Percentiles rank a stretch among this genome's conserved stretches.
phyloP scores from a whole-genome alignment of 164 flowering plant genomes.

The Berberis vulgaris region DNA sequence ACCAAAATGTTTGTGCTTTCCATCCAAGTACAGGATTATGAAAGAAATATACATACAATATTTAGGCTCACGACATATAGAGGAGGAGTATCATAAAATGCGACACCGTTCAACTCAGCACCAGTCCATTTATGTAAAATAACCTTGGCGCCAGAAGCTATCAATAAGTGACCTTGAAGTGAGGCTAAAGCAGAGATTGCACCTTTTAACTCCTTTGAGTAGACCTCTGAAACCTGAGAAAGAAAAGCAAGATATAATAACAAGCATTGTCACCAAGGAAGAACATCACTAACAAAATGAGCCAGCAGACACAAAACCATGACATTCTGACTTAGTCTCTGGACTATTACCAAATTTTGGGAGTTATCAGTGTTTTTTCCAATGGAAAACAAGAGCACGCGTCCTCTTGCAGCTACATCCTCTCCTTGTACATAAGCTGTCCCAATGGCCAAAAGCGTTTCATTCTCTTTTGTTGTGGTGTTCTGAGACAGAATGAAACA shows the following conservation, averaged over 20 bases:
- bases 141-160: conserved; percentile 97
- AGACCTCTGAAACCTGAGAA: conserved; percentile 77
- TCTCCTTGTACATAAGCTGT: conserved; percentile 99
- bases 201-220: conserved; percentile 93
- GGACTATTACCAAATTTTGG: conserved; percentile 46
- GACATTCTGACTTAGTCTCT: background rate
- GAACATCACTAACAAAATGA: background rate
- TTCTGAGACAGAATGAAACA: conserved; percentile 34
- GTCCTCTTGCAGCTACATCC: conserved; percentile 97
- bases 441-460: conserved; percentile 90
- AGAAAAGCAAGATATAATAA: background rate
- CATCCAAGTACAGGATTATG: background rate
- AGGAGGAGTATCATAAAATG: conserved; percentile 79
- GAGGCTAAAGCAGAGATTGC: conserved; percentile 96
- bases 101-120: conserved; percentile 79
- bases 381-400: conserved; percentile 72
- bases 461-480: conserved; percentile 71
- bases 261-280: background rate
- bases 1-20: background rate
- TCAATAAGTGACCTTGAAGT: conserved; percentile 88
- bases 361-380: conserved; percentile 56
- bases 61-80: conserved; percentile 95
- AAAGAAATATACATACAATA: conserved; percentile 50
- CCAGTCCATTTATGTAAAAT: conserved; percentile 96
- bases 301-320: background rate